A percentile compares a stretch with the other conserved stretches of the same genome.
These are phyloP conservation scores for Trypanosoma vivax DNA, from an alignment of 208 protist species.

Conservation along the genomic window DNA sequence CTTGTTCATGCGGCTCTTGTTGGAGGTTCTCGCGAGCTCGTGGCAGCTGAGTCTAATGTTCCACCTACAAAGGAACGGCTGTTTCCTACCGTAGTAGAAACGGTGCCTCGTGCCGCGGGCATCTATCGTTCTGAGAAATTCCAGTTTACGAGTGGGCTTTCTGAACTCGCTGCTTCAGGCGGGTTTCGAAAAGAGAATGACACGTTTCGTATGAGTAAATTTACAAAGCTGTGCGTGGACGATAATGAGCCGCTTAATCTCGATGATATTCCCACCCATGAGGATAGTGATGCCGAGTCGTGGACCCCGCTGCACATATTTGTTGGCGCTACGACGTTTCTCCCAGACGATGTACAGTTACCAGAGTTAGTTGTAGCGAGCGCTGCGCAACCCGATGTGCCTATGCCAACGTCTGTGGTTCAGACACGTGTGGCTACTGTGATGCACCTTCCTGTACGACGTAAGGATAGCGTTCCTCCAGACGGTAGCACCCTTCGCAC, in stretches of 20 bases:
- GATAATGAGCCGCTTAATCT: slow-evolving; percentile 24
- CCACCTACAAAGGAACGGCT: slow-evolving; percentile 30
- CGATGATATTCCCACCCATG: slow-evolving; percentile 31
- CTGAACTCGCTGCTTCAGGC: slow-evolving; percentile 12
- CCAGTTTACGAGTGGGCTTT: slow-evolving; percentile 24
- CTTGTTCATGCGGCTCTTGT: slow-evolving; percentile 53
- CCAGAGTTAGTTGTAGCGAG: slow-evolving; percentile 6
- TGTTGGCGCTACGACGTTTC: slow-evolving; percentile 49
- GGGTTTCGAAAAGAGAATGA: no score
- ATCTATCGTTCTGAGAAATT: slow-evolving; percentile 17
- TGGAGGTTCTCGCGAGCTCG: slow-evolving; percentile 24
- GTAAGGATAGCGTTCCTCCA: slow-evolving; percentile 29
- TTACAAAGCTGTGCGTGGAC: slow-evolving; percentile 15
- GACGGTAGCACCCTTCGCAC: slow-evolving; percentile 38
- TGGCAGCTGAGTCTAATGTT: slow-evolving; percentile 29
- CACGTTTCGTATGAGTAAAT: slow-evolving; percentile 7
- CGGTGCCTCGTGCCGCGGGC: slow-evolving; percentile 16
- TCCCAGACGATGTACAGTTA: slow-evolving; percentile 28
- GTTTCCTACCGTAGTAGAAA: slow-evolving; percentile 59
- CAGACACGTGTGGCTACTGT: slow-evolving; percentile 26
- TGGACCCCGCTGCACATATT: slow-evolving; percentile 42
- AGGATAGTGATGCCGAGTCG: slow-evolving; percentile 31
- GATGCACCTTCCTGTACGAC: slow-evolving; percentile 51
- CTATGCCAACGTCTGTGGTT: slow-evolving; percentile 9
- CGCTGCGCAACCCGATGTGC: slow-evolving; percentile 13